Percentiles rank a stretch among this genome's conserved stretches.
These are phyloP conservation scores for Aureobasidium pullulans DNA, from an alignment of 2,329 filamentous ascomycete genomes.

Conservation along the genomic window DNA sequence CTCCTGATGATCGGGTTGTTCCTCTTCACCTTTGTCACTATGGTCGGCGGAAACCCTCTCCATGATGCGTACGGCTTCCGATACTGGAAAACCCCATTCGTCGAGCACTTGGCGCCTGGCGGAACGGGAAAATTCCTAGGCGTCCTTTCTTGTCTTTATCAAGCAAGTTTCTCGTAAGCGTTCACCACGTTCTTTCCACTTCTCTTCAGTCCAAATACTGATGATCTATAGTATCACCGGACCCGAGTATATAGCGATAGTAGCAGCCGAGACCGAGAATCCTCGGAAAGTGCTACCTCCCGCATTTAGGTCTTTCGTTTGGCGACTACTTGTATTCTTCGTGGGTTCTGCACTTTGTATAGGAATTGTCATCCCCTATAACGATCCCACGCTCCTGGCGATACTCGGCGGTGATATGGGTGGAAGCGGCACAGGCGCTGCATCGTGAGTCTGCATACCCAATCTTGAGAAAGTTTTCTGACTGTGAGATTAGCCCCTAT, in stretches of 20 bases:
- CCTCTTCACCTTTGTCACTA: conserved; percentile 31
- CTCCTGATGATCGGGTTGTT: conserved; percentile 39
- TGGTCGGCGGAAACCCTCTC: conserved; percentile 28
- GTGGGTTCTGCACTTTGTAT: conserved; percentile 39
- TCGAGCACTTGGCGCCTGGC: conserved; percentile 23
- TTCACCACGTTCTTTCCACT: too few species aligned
- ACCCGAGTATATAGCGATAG: conserved; percentile 43
- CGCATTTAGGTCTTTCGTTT: conserved; percentile 43
- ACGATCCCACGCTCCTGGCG: conserved; percentile 23
- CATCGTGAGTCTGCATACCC: conserved; percentile 19
- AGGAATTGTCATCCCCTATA: conserved; percentile 33
- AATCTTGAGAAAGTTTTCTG: neutral
- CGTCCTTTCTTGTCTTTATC: conserved; percentile 25
- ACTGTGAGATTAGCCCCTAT: conserved; percentile 17
- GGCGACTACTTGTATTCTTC: conserved; percentile 41
- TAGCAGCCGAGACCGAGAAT: conserved; percentile 39
- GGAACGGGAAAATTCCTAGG: conserved; percentile 28
- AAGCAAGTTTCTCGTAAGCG: conserved; percentile 33
- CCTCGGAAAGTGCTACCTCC: conserved; percentile 39
- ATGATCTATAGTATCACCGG: neutral
- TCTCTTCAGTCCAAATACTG: conserved; percentile 19
- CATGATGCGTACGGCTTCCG: conserved; percentile 36
- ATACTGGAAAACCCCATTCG: conserved; percentile 34
- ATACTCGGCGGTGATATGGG: conserved; percentile 19
- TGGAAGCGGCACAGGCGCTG: conserved; percentile 24